These are phyloP conservation scores for Jamesozyma rosinii DNA, from an alignment of 805 yeast species.

Conservation along the genomic window DNA sequence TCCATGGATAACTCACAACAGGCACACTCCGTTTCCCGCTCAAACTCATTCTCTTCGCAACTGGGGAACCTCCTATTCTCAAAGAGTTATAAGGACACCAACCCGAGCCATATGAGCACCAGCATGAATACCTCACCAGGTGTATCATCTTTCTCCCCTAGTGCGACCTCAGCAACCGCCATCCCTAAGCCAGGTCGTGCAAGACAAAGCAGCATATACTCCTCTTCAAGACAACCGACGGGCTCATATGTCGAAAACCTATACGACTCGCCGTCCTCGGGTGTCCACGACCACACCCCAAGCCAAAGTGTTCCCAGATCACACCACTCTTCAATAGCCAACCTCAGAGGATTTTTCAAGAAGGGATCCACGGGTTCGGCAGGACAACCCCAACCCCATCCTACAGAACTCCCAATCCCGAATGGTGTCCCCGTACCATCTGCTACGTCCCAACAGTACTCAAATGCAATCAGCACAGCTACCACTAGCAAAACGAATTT, in stretches of 20 bases:
- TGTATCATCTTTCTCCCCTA: neutral
- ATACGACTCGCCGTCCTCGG: constrained; percentile 24
- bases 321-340: constrained; percentile 72
- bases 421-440: constrained; percentile 1
- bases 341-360: constrained; percentile 63
- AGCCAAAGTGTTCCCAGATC: constrained; percentile 35
- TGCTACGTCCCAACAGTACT: neutral
- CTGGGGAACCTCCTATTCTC: constrained; percentile 30
- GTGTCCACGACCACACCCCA: constrained; percentile 30
- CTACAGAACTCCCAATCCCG: constrained; percentile 1
- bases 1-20: constrained; percentile 19
- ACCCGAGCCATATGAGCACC: neutral
- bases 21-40: constrained; percentile 22
- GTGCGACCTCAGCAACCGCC: constrained; percentile 18
- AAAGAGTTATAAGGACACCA: constrained; percentile 17
- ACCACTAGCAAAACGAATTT: constrained; percentile 4
- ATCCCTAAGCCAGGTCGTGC: constrained; percentile 31
- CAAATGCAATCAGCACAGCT: neutral
- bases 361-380: constrained; percentile 21
- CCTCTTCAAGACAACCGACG: constrained; percentile 29
- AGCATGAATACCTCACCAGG: neutral
- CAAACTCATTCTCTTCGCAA: constrained; percentile 29
- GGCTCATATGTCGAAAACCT: constrained; percentile 17
- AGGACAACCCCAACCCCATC: neutral
- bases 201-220: constrained; percentile 29